Base-by-base conservation (phyloP, 805 yeast species). In the Sugiyamaella boreocaroliniensis region DNA sequence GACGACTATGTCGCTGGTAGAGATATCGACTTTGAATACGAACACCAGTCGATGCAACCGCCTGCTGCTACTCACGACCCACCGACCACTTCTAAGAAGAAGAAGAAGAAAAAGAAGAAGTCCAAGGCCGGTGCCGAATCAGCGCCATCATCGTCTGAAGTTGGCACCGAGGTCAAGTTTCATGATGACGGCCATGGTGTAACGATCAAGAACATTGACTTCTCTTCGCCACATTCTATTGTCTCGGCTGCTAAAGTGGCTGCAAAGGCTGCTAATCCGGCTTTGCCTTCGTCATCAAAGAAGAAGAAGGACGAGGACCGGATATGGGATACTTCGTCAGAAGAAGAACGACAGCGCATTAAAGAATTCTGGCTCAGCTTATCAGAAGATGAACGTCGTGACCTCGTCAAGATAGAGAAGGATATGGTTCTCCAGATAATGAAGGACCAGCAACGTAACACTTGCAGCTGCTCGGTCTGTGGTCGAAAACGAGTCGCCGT, bases 381-480 rank as follows among this genome's bases (percentile, higher is more conserved):
- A 40, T 73, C 76, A 18, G 75, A 79, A n/a, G 77, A 76, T 3
- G 82, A 80, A 58, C 84, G 86, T 60, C 74, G 77, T 59, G 71
- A 77, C 29, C 75, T 89, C 20, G 76, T 86, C 29, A 75, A 77
- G 60, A 78, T 86, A 44, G 87, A 86, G 58, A 84, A 82, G 64
- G 79, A 79, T 46, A 82, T 86, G 42, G 81, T 89, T 1, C 74
- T 86, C 68, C 78, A 77, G 47, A 75, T 81, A 43, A 79, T 88
- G 66, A 79, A 77, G 55, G 81, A 76, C 54, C 81, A 81, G 62
- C 83, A 80, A 62, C 73, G 75, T 56, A 70, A 73, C 22, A 66
- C 68, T 26, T 89, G 96, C 65, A 76, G 80, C 53, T 90, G 97
- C 65, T 71, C 82, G 3, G 81, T 81, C 16, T 90, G 97, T 70